Percentiles rank a stretch among this genome's conserved stretches.
Evolutionary conservation across 1,284 basidiomycete species (phyloP).

Genomic region (Testicularia cyperi): DNA sequence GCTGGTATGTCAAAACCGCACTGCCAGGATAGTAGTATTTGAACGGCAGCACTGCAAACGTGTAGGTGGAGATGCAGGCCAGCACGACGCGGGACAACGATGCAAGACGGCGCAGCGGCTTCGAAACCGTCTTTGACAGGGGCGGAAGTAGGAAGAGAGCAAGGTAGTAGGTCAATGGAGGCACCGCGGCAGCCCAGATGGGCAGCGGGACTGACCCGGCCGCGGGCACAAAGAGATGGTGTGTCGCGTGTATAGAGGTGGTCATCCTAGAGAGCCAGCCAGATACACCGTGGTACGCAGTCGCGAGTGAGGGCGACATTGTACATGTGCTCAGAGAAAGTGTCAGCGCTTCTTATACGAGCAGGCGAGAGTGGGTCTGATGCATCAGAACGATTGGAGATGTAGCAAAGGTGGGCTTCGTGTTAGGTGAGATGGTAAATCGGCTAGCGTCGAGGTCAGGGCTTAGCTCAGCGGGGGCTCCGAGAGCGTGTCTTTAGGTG

Average conservation of each 20-base stretch:
- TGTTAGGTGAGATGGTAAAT: too few relatives aligned
- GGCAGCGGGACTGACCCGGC: slow-evolving; percentile 15
- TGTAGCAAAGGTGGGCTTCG: too few relatives aligned
- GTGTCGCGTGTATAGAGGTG: slow-evolving; percentile 12
- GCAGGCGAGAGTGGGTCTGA: too few relatives aligned
- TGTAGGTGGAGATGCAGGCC: slow-evolving; percentile 19
- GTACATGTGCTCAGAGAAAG: too few relatives aligned
- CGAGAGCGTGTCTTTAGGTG: too few relatives aligned
- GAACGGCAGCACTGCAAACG: slow-evolving; percentile 29
- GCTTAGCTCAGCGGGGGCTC: too few relatives aligned
- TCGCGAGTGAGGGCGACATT: slow-evolving; percentile 18
- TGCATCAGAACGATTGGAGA: too few relatives aligned
- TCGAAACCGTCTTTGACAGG: slow-evolving; percentile 12
- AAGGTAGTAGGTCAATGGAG: slow-evolving; percentile 38
- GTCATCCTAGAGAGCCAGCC: too few relatives aligned
- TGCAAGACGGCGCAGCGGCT: not conserved
- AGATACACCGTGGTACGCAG: too few relatives aligned
- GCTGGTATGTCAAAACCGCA: slow-evolving; percentile 40
- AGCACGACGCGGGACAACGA: slow-evolving; percentile 5
- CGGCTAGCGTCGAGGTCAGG: too few relatives aligned
- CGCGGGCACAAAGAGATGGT: slow-evolving; percentile 20
- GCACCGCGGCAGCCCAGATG: slow-evolving; percentile 27
- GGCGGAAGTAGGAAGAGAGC: slow-evolving; percentile 33
- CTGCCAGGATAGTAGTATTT: slow-evolving; percentile 34
- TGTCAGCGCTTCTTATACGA: too few relatives aligned